phyloP scores from a whole-genome alignment of 2,329 filamentous ascomycete genomes.

The Phyllosticta citribraziliensis region DNA sequence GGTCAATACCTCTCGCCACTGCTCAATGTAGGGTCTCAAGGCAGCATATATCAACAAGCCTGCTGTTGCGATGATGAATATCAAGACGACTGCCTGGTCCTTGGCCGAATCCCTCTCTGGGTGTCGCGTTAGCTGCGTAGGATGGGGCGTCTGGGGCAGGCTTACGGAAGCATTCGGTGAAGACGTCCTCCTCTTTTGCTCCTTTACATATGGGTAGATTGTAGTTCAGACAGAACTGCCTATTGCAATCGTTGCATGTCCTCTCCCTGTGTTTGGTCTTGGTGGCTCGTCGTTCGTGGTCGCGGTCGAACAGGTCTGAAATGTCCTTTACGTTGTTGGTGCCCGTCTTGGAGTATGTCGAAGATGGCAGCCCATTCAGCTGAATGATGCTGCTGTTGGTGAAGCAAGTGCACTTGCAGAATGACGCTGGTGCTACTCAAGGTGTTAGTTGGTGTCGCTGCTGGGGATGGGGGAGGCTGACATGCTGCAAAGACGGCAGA shows the following conservation, averaged over 20 bases:
- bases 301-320: slow-evolving; percentile 20
- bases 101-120: slow-evolving; percentile 57
- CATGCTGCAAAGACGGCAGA: slow-evolving; percentile 34
- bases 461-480: slow-evolving; percentile 18
- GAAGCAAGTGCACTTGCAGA: slow-evolving; percentile 65
- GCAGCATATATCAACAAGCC: slow-evolving; percentile 51
- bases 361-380: slow-evolving; percentile 38
- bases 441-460: not conserved
- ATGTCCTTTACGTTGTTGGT: slow-evolving; percentile 9
- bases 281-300: slow-evolving; percentile 12
- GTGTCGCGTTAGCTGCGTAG: slow-evolving; percentile 2
- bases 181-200: slow-evolving; percentile 53
- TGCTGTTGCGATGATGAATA: slow-evolving; percentile 55
- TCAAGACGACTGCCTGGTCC: slow-evolving; percentile 55
- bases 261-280: slow-evolving; percentile 17
- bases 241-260: slow-evolving; percentile 58
- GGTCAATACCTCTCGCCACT: slow-evolving; percentile 40
- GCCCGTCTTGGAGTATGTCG: slow-evolving; percentile 13
- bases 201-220: slow-evolving; percentile 49
- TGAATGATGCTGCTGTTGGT: slow-evolving; percentile 59
- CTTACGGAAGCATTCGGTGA: slow-evolving; percentile 56
- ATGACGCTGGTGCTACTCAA: slow-evolving; percentile 45
- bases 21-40: slow-evolving; percentile 49
- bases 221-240: slow-evolving; percentile 56
- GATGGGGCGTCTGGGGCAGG: slow-evolving; percentile 1